Conservation (phyloP, 2,329 filamentous ascomycete species). For the Fusarium palustre region DNA sequence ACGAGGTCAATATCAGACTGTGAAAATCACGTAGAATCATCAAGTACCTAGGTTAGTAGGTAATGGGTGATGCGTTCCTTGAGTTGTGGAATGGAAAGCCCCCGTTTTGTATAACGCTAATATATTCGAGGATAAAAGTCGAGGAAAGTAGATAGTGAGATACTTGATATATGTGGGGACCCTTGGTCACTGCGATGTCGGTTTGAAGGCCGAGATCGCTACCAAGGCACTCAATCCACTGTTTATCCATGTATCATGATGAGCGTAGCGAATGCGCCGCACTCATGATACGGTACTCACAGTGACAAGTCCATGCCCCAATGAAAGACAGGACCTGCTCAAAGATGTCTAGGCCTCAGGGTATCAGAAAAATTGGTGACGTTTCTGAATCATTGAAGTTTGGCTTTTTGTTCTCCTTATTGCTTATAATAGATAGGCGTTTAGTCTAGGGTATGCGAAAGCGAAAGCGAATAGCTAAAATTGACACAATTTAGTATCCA, state of each 20-base stretch:
- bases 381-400: no score
- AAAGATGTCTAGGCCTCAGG: background rate
- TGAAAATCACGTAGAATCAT: no score
- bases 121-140: background rate
- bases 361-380: background rate
- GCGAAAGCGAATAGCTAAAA: no score
- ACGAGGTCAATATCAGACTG: no score
- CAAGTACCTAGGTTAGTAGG: no score
- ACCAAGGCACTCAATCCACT: background rate
- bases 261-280: background rate
- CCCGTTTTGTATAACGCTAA: conserved; percentile 30
- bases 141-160: background rate
- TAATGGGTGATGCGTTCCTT: conserved; percentile 41
- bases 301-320: background rate
- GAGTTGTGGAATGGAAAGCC: conserved; percentile 41
- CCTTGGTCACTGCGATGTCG: conserved; percentile 10
- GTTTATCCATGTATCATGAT: background rate
- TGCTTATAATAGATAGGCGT: background rate
- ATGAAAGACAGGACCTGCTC: background rate
- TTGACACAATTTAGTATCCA: background rate
- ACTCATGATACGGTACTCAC: background rate
- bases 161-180: conserved; percentile 42
- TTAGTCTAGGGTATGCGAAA: background rate
- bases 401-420: background rate
- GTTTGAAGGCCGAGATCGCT: background rate